phyloP scores from a whole-genome alignment of 2,329 filamentous ascomycete species.

The Rachicladosporium sp. region DNA sequence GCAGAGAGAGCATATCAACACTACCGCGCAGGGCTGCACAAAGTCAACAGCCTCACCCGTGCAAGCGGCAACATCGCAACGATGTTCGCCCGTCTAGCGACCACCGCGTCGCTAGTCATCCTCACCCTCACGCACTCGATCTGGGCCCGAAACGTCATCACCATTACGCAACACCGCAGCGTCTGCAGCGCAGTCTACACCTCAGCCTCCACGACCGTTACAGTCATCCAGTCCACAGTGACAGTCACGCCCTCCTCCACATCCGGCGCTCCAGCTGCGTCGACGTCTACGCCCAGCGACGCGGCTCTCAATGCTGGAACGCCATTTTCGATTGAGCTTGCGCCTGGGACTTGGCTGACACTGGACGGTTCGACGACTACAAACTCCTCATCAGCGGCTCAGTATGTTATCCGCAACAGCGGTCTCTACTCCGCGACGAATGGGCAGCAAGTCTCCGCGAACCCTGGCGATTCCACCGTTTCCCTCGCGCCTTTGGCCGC shows the following conservation, averaged over 20 bases:
- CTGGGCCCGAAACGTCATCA: conserved; percentile 10
- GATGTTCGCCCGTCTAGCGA: too few relatives aligned
- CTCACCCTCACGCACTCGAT: too few relatives aligned
- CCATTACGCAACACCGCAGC: conserved; percentile 16
- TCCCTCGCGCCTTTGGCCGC: conserved; percentile 15
- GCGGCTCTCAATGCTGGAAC: conserved; percentile 18
- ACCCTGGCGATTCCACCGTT: conserved; percentile 12
- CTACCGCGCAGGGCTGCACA: too few relatives aligned
- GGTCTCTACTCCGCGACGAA: conserved; percentile 10
- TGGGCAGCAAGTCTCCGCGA: conserved; percentile 16
- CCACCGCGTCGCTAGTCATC: too few relatives aligned
- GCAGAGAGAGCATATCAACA: too few relatives aligned
- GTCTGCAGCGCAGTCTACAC: conserved; percentile 17
- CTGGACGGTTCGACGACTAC: conserved; percentile 23
- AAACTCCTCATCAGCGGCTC: conserved; percentile 16
- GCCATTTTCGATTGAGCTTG: conserved; percentile 20
- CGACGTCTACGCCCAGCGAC: conserved; percentile 8
- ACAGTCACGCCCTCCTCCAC: conserved; percentile 12
- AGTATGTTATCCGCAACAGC: conserved; percentile 19
- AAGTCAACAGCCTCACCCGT: too few relatives aligned
- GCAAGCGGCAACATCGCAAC: too few relatives aligned
- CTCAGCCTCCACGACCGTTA: conserved; percentile 11
- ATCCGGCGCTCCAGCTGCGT: too few relatives aligned
- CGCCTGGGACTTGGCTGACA: conserved; percentile 18
- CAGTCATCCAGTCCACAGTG: conserved; percentile 17